Evolutionary conservation across 805 yeast species (phyloP).

Genomic region (Starmerella powellii): DNA sequence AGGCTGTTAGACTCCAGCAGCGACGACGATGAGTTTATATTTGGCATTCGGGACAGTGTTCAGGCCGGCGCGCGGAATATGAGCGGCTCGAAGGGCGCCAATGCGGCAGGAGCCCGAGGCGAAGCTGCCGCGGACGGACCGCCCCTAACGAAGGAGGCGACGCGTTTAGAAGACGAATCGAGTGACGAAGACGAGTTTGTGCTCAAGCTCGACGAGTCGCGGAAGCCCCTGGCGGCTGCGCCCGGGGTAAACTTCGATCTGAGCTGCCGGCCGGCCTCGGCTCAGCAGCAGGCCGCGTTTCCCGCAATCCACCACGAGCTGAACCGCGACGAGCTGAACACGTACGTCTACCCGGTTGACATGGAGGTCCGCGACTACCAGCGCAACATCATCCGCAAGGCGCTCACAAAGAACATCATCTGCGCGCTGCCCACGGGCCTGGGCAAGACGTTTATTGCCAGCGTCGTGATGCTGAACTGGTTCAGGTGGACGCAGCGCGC

Average conservation of each 20-base stretch:
- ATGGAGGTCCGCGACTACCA: slow-evolving; percentile 80
- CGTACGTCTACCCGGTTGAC: slow-evolving; percentile 76
- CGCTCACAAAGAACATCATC: slow-evolving; percentile 60
- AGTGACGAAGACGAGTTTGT: not conserved
- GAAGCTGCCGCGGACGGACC: too few relatives aligned
- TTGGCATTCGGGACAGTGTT: too few relatives aligned
- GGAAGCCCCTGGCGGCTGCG: too few relatives aligned
- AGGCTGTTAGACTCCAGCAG: too few relatives aligned
- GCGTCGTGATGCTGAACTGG: slow-evolving; percentile 83
- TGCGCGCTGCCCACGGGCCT: slow-evolving; percentile 95
- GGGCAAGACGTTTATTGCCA: slow-evolving; percentile 94
- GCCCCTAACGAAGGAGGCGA: not conserved
- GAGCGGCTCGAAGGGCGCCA: too few relatives aligned
- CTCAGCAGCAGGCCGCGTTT: not conserved
- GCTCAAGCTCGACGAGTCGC: not conserved
- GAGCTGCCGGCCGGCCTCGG: not conserved
- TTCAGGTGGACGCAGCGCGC: slow-evolving; percentile 70
- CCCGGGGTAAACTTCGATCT: not conserved
- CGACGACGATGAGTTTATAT: too few relatives aligned
- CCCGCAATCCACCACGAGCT: slow-evolving; percentile 33
- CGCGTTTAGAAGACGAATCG: not conserved
- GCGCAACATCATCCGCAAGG: slow-evolving; percentile 58
- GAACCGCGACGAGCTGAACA: slow-evolving; percentile 30
- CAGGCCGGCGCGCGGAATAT: too few relatives aligned
- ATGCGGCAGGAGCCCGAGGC: too few relatives aligned